phyloP scores from a whole-genome alignment of 768 basidiomycete species.

The Tulasnella sp. region DNA sequence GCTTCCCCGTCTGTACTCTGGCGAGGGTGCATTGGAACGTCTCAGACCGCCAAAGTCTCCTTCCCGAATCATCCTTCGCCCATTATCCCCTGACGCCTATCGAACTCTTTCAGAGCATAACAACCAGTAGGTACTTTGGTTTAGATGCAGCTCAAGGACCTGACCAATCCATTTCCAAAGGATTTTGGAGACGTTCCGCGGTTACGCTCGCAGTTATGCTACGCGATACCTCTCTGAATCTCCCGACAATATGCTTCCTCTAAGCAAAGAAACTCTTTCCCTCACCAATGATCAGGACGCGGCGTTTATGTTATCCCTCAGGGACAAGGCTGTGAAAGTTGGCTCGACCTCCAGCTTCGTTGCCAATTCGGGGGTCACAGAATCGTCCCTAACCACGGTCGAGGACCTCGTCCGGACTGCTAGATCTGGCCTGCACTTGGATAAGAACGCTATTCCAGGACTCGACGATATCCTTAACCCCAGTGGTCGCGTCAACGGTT shows the following conservation, averaged over 20 bases:
- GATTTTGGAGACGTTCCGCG: constrained; percentile 51
- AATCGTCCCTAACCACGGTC: constrained; percentile 47
- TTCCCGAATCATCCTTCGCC: constrained; percentile 55
- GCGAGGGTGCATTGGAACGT: constrained; percentile 37
- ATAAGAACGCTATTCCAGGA: constrained; percentile 59
- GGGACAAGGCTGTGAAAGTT: constrained; percentile 35
- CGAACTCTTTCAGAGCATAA: constrained; percentile 45
- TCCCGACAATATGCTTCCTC: constrained; percentile 46
- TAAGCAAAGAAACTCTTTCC: constrained; percentile 41
- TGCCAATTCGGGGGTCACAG: constrained; percentile 62
- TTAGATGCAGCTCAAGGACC: too few relatives aligned
- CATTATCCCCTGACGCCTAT: constrained; percentile 42
- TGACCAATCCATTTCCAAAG: neutral
- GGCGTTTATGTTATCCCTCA: constrained; percentile 33
- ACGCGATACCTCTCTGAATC: constrained; percentile 35
- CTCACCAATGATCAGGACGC: constrained; percentile 23
- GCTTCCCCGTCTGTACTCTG: constrained; percentile 46
- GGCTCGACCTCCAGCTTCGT: constrained; percentile 57
- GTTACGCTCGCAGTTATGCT: constrained; percentile 52
- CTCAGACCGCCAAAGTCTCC: constrained; percentile 45
- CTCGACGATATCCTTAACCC: constrained; percentile 32
- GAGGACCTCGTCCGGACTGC: constrained; percentile 51
- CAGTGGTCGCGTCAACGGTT: constrained; percentile 46
- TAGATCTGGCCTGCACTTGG: constrained; percentile 52
- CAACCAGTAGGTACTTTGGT: constrained; percentile 37